Conservation (phyloP, 2,329 filamentous ascomycete genomes). For the Kalaharituber pfeilii region DNA sequence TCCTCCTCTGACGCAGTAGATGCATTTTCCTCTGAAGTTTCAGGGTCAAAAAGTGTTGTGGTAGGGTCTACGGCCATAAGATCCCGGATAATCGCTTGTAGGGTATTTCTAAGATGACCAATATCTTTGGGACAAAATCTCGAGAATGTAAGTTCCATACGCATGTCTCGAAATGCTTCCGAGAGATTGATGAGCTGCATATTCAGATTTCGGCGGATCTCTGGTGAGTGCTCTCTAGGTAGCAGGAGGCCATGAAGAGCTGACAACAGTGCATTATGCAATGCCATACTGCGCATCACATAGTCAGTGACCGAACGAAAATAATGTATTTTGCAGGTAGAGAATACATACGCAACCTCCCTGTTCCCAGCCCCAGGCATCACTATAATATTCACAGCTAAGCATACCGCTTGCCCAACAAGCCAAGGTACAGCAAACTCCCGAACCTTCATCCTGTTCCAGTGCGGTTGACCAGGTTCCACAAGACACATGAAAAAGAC, state of each 20-base stretch:
- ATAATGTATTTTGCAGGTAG: constrained; percentile 2
- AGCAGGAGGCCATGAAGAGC: constrained; percentile 28
- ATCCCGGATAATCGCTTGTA: constrained; percentile 39
- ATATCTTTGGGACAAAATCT: constrained; percentile 37
- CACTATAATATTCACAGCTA: constrained; percentile 34
- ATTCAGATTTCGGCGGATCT: constrained; percentile 32
- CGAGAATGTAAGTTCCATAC: constrained; percentile 40
- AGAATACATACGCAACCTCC: constrained; percentile 31
- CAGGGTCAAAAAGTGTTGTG: constrained; percentile 31
- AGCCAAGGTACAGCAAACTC: constrained; percentile 40
- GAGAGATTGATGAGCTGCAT: constrained; percentile 40
- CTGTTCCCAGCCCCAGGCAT: constrained; percentile 41
- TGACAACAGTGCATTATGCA: constrained; percentile 19
- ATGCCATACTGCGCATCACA: constrained; percentile 14
- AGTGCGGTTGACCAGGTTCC: constrained; percentile 33
- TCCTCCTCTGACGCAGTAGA: not conserved
- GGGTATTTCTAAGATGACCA: constrained; percentile 35
- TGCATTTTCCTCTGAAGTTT: constrained; percentile 18
- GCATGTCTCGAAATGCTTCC: constrained; percentile 39
- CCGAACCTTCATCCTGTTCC: constrained; percentile 32
- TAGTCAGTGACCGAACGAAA: constrained; percentile 8
- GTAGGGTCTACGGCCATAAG: constrained; percentile 37
- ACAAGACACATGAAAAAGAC: constrained; percentile 38
- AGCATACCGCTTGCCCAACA: constrained; percentile 37
- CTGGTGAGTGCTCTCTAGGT: constrained; percentile 26